Evolutionary conservation across 331 rosid species (phyloP).

Genomic region (Malus hybrid): DNA sequence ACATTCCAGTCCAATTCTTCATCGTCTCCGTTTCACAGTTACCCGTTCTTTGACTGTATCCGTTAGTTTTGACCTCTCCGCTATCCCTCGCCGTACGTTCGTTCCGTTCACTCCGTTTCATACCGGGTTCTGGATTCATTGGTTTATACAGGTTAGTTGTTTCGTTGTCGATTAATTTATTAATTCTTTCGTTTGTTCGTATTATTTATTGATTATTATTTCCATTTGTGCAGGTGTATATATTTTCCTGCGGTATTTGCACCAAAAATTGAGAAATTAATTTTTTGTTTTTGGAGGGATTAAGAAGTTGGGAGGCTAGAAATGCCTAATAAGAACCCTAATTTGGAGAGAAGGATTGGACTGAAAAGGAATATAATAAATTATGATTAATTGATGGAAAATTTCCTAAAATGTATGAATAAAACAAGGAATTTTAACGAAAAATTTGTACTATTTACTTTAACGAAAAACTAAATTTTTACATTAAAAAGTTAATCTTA

Average conservation of each 20-base stretch:
- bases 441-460: too few species aligned
- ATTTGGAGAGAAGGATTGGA: neutral
- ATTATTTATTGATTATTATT: neutral
- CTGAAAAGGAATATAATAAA: too few species aligned
- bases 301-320: neutral
- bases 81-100: neutral
- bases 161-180: neutral
- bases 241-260: neutral
- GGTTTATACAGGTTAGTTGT: neutral
- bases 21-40: neutral
- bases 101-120: neutral
- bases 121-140: too few species aligned
- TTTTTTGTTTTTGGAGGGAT: neutral
- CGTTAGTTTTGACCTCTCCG: neutral
- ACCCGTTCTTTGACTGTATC: neutral
- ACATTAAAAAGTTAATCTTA: too few species aligned
- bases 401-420: neutral
- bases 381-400: neutral
- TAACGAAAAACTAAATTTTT: too few species aligned
- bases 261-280: neutral
- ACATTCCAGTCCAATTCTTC: neutral
- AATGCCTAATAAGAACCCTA: neutral
- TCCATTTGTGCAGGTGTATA: neutral
- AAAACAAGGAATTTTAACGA: too few species aligned
- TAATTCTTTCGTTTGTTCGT: neutral